These are phyloP conservation scores for Nelumbo lutea DNA, from an alignment of 164 flowering plant species.

Conservation along the genomic window DNA sequence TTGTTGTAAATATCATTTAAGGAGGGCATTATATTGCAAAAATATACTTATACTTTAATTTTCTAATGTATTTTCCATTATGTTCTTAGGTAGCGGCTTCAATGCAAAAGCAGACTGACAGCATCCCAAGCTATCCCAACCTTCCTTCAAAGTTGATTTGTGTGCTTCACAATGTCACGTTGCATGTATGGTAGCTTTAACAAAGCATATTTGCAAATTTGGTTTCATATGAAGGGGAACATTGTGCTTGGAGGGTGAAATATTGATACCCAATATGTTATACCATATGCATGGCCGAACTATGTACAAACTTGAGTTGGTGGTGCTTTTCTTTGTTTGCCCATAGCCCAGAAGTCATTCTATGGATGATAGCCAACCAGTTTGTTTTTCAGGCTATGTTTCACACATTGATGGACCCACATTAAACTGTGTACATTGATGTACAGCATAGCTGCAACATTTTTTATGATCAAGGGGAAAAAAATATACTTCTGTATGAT, in stretches of 20 bases:
- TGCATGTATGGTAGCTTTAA: conserved; percentile 59
- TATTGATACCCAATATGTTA: too few species aligned
- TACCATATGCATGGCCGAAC: too few species aligned
- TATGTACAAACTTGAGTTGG: too few species aligned
- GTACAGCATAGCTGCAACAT: too few species aligned
- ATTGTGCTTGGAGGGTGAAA: background rate
- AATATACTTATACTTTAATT: background rate
- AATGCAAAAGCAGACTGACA: conserved; percentile 82
- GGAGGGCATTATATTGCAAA: background rate
- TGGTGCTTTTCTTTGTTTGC: background rate
- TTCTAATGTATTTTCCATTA: background rate
- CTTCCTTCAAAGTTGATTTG: conserved; percentile 94
- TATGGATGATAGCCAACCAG: too few species aligned
- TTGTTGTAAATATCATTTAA: background rate
- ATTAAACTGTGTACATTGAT: too few species aligned
- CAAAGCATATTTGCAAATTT: conserved; percentile 1
- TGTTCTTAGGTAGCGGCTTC: conserved; percentile 90
- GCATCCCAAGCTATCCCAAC: conserved; percentile 88
- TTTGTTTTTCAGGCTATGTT: too few species aligned
- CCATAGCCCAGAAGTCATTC: background rate
- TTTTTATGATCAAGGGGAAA: background rate
- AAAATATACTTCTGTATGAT: background rate
- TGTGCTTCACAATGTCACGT: conserved; percentile 80
- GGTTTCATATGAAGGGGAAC: too few species aligned
- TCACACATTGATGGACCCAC: too few species aligned